Conservation (phyloP, 139 green algal genomes). For the Edaphochlamys debaryana region DNA sequence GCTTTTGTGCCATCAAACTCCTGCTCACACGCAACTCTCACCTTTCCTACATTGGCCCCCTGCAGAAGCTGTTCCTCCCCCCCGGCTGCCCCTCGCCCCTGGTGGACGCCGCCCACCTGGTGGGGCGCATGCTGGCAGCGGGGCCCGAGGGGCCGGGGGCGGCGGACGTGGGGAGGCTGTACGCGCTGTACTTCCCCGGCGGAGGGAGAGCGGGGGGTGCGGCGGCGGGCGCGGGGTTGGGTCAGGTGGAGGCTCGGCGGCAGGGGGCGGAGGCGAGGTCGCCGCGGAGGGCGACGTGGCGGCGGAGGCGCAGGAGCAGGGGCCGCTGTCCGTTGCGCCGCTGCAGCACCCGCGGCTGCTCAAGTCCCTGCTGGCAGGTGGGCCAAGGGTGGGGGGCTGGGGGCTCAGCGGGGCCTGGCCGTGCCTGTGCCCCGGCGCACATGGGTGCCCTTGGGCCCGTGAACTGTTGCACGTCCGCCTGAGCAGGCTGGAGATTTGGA, state of each 20-base stretch:
- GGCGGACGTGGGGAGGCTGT: background rate
- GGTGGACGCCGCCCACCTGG: constrained; percentile 11
- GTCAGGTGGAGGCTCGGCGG: background rate
- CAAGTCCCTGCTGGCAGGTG: constrained; percentile 31
- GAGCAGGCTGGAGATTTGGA: too few species aligned
- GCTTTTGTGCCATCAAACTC: too few species aligned
- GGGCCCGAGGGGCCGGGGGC: background rate
- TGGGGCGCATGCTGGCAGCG: constrained; percentile 11
- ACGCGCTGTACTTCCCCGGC: constrained; percentile 23
- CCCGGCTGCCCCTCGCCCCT: background rate
- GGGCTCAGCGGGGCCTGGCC: too few species aligned
- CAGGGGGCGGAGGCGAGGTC: too few species aligned
- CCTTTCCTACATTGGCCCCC: too few species aligned
- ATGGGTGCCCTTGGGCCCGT: too few species aligned
- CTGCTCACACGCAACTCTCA: too few species aligned
- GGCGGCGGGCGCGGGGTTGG: too few species aligned
- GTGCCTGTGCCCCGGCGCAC: too few species aligned
- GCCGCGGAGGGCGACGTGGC: background rate
- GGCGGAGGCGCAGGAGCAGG: background rate
- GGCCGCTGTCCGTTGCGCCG: background rate
- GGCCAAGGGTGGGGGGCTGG: background rate
- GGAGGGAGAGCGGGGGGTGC: too few species aligned
- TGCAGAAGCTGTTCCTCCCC: constrained; percentile 12
- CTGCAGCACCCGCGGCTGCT: constrained; percentile 38
- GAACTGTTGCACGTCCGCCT: too few species aligned